Conservation (phyloP, 257 asterid species). For the Solanum habrochaites region DNA sequence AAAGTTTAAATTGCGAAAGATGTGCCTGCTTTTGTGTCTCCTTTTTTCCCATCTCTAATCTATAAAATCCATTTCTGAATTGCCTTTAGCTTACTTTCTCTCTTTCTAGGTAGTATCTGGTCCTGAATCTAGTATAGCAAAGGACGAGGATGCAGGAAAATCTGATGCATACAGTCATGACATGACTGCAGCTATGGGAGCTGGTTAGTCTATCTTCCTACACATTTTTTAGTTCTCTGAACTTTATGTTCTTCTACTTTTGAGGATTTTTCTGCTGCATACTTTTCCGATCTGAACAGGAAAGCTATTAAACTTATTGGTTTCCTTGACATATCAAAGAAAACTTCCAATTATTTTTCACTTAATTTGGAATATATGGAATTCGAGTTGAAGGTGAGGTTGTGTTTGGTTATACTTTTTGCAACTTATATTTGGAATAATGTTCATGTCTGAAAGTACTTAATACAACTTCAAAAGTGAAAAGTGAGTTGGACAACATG, state of each 20-base stretch:
- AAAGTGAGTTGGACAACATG: neutral
- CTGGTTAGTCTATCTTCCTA: conserved; percentile 44
- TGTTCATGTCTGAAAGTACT: neutral
- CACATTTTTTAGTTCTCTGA: neutral
- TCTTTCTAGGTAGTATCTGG: conserved; percentile 58
- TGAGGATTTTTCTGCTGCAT: neutral
- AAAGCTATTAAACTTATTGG: neutral
- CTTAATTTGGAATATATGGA: neutral
- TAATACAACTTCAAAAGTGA: neutral
- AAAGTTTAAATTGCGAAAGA: neutral
- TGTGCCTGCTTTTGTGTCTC: neutral
- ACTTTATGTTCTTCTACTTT: neutral
- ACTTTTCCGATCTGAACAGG: neutral
- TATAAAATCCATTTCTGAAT: neutral
- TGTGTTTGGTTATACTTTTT: neutral
- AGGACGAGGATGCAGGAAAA: conserved; percentile 32
- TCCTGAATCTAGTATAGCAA: conserved; percentile 33
- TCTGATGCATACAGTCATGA: conserved; percentile 75
- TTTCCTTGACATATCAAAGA: neutral
- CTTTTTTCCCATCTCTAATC: neutral
- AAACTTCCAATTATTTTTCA: neutral
- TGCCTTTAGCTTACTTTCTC: neutral
- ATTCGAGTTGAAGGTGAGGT: neutral
- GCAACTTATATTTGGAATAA: neutral
- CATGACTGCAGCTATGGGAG: conserved; percentile 98